These are phyloP conservation scores for Knoxia roxburghii DNA, from an alignment of 257 asterid genomes.

Conservation along the genomic window DNA sequence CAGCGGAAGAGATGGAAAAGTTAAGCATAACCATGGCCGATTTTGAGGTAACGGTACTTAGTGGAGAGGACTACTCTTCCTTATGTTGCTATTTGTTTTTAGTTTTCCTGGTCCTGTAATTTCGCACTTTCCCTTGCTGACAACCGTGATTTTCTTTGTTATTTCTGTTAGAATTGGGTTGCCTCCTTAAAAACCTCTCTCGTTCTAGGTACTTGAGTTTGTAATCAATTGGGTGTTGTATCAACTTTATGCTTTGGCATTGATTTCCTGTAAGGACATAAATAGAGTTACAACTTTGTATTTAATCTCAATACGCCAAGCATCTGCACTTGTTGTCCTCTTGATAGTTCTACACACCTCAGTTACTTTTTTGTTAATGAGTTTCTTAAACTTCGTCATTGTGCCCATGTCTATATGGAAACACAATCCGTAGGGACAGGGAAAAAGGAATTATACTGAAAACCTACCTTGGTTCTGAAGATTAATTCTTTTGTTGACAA, in stretches of 20 bases:
- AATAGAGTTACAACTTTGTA: neutral
- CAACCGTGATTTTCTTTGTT: neutral
- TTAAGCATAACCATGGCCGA: slow-evolving; percentile 65
- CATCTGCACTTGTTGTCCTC: neutral
- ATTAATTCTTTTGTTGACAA: neutral
- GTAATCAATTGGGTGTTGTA: neutral
- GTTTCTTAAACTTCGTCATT: neutral
- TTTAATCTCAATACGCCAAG: neutral
- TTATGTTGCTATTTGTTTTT: neutral
- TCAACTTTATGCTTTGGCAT: neutral
- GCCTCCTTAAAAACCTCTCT: neutral
- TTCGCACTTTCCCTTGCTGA: neutral
- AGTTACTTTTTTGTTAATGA: neutral
- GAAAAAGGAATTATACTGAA: neutral
- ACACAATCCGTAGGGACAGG: neutral
- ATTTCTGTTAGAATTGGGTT: neutral
- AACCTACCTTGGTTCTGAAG: neutral
- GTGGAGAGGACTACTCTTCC: neutral
- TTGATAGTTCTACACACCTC: neutral
- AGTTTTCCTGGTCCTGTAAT: neutral
- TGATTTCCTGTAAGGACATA: neutral
- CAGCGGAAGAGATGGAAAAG: slow-evolving; percentile 54
- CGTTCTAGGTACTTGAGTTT: neutral
- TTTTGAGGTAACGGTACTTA: slow-evolving; percentile 59
- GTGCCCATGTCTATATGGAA: neutral